A percentile compares a stretch with the other conserved stretches of the same genome.
Conservation (phyloP, 1,284 basidiomycete genomes). For the Papiliotrema laurentii region DNA sequence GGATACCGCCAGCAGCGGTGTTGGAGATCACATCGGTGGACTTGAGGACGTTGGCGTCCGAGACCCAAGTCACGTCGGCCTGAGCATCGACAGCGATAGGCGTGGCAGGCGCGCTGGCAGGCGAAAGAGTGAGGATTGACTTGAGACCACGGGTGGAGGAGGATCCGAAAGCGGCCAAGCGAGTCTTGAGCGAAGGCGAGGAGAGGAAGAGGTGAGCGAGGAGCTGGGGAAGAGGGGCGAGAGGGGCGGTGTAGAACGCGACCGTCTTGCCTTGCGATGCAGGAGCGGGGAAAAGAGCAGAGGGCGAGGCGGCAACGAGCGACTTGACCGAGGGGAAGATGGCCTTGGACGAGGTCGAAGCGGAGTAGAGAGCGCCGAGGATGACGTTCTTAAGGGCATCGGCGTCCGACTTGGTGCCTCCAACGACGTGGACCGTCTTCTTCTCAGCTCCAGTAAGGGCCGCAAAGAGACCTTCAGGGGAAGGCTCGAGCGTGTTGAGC, state of each 20-base stretch:
- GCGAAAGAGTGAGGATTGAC: constrained; percentile 43
- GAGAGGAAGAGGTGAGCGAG: constrained; percentile 48
- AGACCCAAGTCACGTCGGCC: constrained; percentile 45
- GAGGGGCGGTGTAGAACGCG: constrained; percentile 47
- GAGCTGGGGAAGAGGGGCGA: constrained; percentile 43
- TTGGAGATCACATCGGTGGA: constrained; percentile 37
- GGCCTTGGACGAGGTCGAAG: constrained; percentile 36
- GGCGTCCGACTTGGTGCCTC: constrained; percentile 34
- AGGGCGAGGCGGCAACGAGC: constrained; percentile 24
- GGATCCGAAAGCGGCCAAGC: constrained; percentile 42
- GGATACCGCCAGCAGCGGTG: constrained; percentile 39
- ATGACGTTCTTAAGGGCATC: constrained; percentile 41
- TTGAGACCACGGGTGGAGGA: constrained; percentile 44
- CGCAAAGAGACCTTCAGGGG: constrained; percentile 28
- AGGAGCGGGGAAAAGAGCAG: constrained; percentile 15
- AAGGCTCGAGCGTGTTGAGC: constrained; percentile 38
- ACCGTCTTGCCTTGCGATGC: constrained; percentile 42
- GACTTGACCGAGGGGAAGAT: constrained; percentile 41
- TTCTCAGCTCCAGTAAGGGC: constrained; percentile 24
- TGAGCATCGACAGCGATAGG: constrained; percentile 20
- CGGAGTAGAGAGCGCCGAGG: constrained; percentile 41
- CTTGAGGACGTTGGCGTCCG: constrained; percentile 47
- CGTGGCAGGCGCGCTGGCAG: constrained; percentile 12
- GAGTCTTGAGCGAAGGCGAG: constrained; percentile 40
- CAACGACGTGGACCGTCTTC: constrained; percentile 36